Conservation (phyloP, 176 grass and related monocot genomes). For the Paspalum notatum region DNA sequence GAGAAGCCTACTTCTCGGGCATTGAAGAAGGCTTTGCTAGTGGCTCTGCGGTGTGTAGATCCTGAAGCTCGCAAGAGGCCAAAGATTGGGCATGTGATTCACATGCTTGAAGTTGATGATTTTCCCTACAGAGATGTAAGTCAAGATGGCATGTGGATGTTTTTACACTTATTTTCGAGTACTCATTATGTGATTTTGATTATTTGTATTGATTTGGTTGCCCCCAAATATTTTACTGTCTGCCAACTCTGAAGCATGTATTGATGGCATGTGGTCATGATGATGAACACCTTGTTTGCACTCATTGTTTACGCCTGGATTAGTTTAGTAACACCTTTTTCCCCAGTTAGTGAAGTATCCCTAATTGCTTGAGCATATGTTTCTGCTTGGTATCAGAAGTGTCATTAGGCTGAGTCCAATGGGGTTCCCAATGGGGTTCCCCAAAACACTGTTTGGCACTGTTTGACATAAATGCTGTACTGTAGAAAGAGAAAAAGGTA, state of each 20-base stretch:
- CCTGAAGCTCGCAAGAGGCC: conserved; percentile 96
- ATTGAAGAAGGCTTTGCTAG: conserved; percentile 89
- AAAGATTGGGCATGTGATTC: conserved; percentile 94
- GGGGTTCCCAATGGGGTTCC: too few species aligned
- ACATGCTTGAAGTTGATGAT: conserved; percentile 99
- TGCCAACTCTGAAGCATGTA: neutral
- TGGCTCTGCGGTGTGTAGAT: conserved; percentile 90
- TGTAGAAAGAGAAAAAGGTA: too few species aligned
- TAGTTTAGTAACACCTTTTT: neutral
- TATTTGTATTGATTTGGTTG: conserved; percentile 7
- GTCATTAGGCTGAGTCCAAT: too few species aligned
- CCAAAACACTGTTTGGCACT: too few species aligned
- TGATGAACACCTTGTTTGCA: neutral
- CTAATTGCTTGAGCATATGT: neutral
- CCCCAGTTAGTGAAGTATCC: neutral
- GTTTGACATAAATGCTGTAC: too few species aligned
- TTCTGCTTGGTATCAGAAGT: neutral
- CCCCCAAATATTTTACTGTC: neutral
- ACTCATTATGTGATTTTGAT: neutral
- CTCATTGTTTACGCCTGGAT: conserved; percentile 13
- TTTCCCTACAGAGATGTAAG: conserved; percentile 98
- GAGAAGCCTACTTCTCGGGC: conserved; percentile 84
- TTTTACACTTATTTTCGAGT: conserved; percentile 14
- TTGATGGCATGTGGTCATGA: neutral
- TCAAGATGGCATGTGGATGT: neutral